Percentiles rank a stretch among this genome's conserved stretches.
These are phyloP conservation scores for Aspergillus hancockii DNA, from an alignment of 495 filamentous ascomycete species.

Conservation along the genomic window DNA sequence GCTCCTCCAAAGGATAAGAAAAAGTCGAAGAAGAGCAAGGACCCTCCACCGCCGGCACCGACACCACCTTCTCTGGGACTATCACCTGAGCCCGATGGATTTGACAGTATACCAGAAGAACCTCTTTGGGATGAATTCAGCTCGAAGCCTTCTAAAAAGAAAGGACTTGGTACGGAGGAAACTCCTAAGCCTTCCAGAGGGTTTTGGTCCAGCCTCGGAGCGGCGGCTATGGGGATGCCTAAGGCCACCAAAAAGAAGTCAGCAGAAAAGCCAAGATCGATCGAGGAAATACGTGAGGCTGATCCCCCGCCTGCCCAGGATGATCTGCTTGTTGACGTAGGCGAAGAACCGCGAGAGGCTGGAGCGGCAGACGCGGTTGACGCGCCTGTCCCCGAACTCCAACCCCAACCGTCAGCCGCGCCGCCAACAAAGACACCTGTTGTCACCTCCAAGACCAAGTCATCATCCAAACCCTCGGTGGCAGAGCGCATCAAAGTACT, in stretches of 20 bases:
- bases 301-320: conserved; percentile 27
- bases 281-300: conserved; percentile 28
- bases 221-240: conserved; percentile 33
- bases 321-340: conserved; percentile 35
- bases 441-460: conserved; percentile 43
- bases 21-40: conserved; percentile 44
- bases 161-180: conserved; percentile 26
- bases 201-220: conserved; percentile 50
- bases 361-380: conserved; percentile 35
- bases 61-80: conserved; percentile 52
- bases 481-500: conserved; percentile 51
- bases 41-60: conserved; percentile 52
- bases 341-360: conserved; percentile 29
- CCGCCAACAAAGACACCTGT: conserved; percentile 30
- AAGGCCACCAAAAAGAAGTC: conserved; percentile 41
- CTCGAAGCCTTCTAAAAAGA: conserved; percentile 42
- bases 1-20: conserved; percentile 45
- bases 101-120: conserved; percentile 28
- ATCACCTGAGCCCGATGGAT: conserved; percentile 42
- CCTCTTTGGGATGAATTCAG: conserved; percentile 43
- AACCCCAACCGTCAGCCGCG: conserved; percentile 37
- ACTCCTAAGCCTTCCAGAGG: conserved; percentile 38
- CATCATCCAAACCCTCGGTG: conserved; percentile 43
- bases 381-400: conserved; percentile 28
- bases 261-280: conserved; percentile 29